Base-by-base conservation (phyloP, 2,329 filamentous ascomycete species). In the Ascomycota sp. region DNA sequence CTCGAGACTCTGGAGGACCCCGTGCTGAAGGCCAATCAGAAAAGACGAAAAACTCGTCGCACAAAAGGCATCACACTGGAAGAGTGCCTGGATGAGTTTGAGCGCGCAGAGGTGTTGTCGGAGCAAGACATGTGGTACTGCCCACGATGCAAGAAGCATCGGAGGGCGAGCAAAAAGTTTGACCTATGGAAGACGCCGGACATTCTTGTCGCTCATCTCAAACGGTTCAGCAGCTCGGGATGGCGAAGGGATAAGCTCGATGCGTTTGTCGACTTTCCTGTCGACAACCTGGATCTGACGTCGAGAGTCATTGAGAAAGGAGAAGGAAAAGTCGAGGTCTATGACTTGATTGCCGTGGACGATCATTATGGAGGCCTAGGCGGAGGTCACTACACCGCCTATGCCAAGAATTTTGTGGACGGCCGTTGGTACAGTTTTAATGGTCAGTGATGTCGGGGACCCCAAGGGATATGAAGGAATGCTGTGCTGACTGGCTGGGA, bases 51-150 rank as follows among this genome's bases (percentile, higher is more conserved):
- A 50, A 63, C 46, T 20, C 53, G 55, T 10, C 46, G 48, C 8
- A 52, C 50, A 13, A 43, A 72, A 31, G 89, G 89, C 20, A 75
- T 94, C 38, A 75, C 73, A 1, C 63, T 98, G 4, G 77, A 89
- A 15, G 83, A 94, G 41, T 98, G 89, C 46, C 67, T 98, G 32
- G 77, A 85, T 34, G 89, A 95, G 51, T 95, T 93, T 40, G 81
- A 89, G 45, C 86, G 86, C 47, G 79, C 85, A 35, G 89, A 98
- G 52, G 73, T 93, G 10, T 60, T 98, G 4, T 94, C 86, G 0
- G 82, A 94, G 48, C 79, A 91, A 45, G 91, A 98, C 48, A 86
- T 82, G 35, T 98, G 89, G 89, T 95, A 91, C 48, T 98, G 89
- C 46, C 86, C 82, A 33, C 71, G 82, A 20, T 98, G 89, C 63